These are phyloP conservation scores for Cenococcum geophilum DNA, from an alignment of 495 filamentous ascomycete genomes.

Conservation along the genomic window DNA sequence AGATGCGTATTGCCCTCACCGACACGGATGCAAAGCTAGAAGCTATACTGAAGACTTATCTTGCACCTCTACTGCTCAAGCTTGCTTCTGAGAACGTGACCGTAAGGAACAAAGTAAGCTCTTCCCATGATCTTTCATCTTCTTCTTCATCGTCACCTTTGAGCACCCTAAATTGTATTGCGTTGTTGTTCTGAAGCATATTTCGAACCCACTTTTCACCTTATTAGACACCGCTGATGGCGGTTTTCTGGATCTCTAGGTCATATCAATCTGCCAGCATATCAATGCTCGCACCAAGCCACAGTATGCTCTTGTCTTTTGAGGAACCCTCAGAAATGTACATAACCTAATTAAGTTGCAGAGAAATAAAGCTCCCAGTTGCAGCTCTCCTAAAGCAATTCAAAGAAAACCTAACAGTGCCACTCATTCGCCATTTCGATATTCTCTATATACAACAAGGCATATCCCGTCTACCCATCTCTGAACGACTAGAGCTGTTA, in stretches of 20 bases:
- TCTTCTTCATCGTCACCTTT: slow-evolving; percentile 14
- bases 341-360: slow-evolving; percentile 29
- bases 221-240: slow-evolving; percentile 27
- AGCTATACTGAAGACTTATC: slow-evolving; percentile 64
- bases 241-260: slow-evolving; percentile 38
- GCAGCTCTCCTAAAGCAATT: slow-evolving; percentile 78
- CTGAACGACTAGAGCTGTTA: slow-evolving; percentile 62
- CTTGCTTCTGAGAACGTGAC: slow-evolving; percentile 69
- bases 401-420: slow-evolving; percentile 60
- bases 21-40: slow-evolving; percentile 78
- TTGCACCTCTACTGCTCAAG: slow-evolving; percentile 79
- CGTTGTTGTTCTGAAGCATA: background rate
- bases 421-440: slow-evolving; percentile 82
- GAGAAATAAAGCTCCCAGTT: slow-evolving; percentile 74
- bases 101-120: slow-evolving; percentile 74
- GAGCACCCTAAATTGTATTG: background rate
- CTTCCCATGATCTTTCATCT: background rate
- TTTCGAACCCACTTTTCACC: background rate
- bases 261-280: slow-evolving; percentile 71
- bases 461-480: slow-evolving; percentile 56
- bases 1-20: slow-evolving; percentile 80
- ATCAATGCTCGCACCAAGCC: slow-evolving; percentile 65
- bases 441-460: slow-evolving; percentile 84
- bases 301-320: slow-evolving; percentile 37
- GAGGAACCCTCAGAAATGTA: background rate